Evolutionary conservation across 148 eudicot genomes (phyloP).

Genomic region (Heliosperma pusillum): DNA sequence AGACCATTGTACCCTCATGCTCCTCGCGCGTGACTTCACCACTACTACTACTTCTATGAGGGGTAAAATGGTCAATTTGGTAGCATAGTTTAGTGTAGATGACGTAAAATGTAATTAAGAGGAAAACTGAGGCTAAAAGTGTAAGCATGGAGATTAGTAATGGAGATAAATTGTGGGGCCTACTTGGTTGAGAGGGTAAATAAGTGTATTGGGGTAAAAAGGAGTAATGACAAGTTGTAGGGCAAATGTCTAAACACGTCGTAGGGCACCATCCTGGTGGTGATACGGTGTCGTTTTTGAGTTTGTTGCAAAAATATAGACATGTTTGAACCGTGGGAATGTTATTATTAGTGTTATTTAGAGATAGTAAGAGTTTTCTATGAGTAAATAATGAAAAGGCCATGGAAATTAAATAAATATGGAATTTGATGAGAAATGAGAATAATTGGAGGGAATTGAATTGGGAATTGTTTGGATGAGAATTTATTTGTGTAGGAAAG

Average conservation of each 20-base stretch:
- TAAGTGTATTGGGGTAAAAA: constrained; percentile 15
- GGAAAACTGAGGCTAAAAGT: constrained; percentile 30
- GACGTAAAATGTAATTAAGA: constrained; percentile 31
- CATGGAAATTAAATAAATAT: constrained; percentile 4
- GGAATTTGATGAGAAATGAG: background rate
- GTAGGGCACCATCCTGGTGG: constrained; percentile 23
- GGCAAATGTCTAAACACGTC: constrained; percentile 24
- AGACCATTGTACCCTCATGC: constrained; percentile 37
- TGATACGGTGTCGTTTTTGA: background rate
- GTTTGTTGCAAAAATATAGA: constrained; percentile 18
- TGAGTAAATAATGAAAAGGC: constrained; percentile 23
- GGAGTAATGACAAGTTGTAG: constrained; percentile 12
- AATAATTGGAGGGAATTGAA: background rate
- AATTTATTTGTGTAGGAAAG: background rate
- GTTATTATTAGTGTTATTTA: background rate
- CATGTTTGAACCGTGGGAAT: constrained; percentile 33
- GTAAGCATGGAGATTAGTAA: constrained; percentile 35
- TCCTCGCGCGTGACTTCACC: constrained; percentile 21
- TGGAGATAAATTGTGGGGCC: constrained; percentile 25
- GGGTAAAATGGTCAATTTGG: constrained; percentile 8
- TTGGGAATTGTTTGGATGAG: constrained; percentile 10
- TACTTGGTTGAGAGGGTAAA: constrained; percentile 21
- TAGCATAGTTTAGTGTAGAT: constrained; percentile 37
- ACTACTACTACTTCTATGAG: background rate
- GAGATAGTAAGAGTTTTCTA: constrained; percentile 21